These are phyloP conservation scores for Daldinia sp. DNA, from an alignment of 2,329 filamentous ascomycete genomes.

Conservation along the genomic window DNA sequence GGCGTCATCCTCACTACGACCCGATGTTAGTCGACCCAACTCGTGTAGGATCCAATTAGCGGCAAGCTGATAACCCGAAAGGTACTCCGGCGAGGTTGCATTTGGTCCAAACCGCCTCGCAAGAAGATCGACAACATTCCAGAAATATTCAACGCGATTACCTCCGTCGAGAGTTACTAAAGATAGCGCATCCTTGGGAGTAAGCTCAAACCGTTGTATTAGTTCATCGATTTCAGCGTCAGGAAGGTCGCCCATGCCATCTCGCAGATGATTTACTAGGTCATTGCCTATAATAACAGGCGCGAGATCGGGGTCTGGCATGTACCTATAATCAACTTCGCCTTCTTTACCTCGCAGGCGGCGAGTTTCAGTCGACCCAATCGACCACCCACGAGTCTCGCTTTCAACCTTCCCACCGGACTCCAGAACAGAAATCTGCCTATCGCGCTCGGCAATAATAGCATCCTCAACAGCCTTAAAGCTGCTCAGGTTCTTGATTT, in stretches of 20 bases:
- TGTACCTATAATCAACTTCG: constrained; percentile 97
- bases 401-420: constrained; percentile 79
- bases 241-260: constrained; percentile 76
- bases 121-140: constrained; percentile 69
- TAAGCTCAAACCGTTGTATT: constrained; percentile 73
- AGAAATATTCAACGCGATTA: constrained; percentile 84
- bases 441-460: constrained; percentile 88
- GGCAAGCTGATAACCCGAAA: constrained; percentile 60
- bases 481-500: constrained; percentile 97
- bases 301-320: constrained; percentile 93
- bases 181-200: constrained; percentile 84
- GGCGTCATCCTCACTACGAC: constrained; percentile 53
- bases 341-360: constrained; percentile 92
- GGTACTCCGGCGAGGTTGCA: constrained; percentile 41
- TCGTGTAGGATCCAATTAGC: constrained; percentile 81
- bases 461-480: constrained; percentile 97
- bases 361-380: constrained; percentile 84
- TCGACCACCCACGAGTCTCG: constrained; percentile 93
- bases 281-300: constrained; percentile 81
- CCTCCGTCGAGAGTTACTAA: constrained; percentile 83
- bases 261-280: constrained; percentile 72
- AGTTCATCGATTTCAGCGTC: constrained; percentile 76
- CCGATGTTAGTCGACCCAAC: constrained; percentile 74
- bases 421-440: constrained; percentile 86
- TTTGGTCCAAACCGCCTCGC: constrained; percentile 34